Conservation (phyloP, 148 eudicot genomes). For the Fagopyrum tataricum region DNA sequence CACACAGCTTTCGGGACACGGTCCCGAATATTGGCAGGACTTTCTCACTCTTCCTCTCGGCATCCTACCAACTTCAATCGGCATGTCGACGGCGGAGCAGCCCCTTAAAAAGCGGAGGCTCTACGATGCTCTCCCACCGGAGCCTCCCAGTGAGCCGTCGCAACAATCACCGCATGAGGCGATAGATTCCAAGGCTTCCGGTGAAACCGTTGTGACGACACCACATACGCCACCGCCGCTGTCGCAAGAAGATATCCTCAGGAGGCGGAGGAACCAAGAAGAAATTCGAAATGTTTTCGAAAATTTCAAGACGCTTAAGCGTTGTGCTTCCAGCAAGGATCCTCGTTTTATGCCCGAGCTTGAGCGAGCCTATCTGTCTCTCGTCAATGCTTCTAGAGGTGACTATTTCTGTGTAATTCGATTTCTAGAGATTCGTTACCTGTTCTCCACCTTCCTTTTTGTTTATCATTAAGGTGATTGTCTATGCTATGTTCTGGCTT, state of each 20-base stretch:
- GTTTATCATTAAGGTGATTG: background rate
- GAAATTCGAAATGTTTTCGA: constrained; percentile 68
- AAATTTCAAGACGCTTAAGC: constrained; percentile 56
- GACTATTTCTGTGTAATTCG: background rate
- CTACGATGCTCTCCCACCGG: constrained; percentile 35
- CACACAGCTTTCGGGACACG: background rate
- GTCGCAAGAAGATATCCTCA: constrained; percentile 55
- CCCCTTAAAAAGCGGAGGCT: constrained; percentile 85
- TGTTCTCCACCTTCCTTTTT: constrained; percentile 3
- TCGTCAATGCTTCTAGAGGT: constrained; percentile 84
- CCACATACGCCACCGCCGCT: constrained; percentile 32
- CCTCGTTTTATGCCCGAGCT: constrained; percentile 49
- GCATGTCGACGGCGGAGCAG: constrained; percentile 58
- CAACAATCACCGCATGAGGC: constrained; percentile 34
- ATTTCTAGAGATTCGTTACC: constrained; percentile 17
- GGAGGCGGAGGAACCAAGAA: constrained; percentile 54
- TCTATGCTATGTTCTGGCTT: background rate
- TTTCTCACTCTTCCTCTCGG: background rate
- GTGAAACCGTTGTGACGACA: constrained; percentile 16
- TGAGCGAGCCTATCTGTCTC: constrained; percentile 72
- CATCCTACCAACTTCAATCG: constrained; percentile 1
- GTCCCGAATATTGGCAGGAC: background rate
- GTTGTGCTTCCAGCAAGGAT: constrained; percentile 37
- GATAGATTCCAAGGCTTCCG: constrained; percentile 19
- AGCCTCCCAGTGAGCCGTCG: constrained; percentile 21